A percentile compares a stretch with the other conserved stretches of the same genome.
These are phyloP conservation scores for Teunomyces gatunensis DNA, from an alignment of 805 yeast genomes.

Conservation along the genomic window DNA sequence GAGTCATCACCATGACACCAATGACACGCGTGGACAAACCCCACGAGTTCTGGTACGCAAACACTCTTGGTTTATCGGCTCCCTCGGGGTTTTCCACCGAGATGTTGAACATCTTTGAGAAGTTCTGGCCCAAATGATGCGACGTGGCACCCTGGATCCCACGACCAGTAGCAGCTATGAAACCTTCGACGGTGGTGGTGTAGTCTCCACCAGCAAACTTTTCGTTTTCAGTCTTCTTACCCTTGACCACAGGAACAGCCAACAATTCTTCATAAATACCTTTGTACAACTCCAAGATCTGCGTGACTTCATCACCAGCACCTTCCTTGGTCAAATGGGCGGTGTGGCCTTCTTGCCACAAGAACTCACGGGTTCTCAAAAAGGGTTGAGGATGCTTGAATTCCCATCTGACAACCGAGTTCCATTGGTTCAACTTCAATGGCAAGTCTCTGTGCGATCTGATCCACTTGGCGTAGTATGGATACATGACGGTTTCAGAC, in stretches of 20 bases:
- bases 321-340: slow-evolving; percentile 85
- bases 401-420: slow-evolving; percentile 99
- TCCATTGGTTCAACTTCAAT: slow-evolving; percentile 96
- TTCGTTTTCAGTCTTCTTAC: slow-evolving; percentile 94
- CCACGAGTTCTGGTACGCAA: slow-evolving; percentile 98
- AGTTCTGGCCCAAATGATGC: slow-evolving; percentile 96
- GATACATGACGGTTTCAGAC: slow-evolving; percentile 99
- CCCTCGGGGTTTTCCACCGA: slow-evolving; percentile 95
- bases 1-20: slow-evolving; percentile 99
- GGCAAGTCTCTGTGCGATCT: slow-evolving; percentile 98
- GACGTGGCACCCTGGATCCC: slow-evolving; percentile 99
- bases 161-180: slow-evolving; percentile 97
- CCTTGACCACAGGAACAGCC: slow-evolving; percentile 97
- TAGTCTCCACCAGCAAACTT: slow-evolving; percentile 97
- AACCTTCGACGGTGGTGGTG: slow-evolving; percentile 96
- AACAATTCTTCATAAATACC: slow-evolving; percentile 84
- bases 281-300: slow-evolving; percentile 83
- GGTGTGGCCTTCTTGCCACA: slow-evolving; percentile 99
- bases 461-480: slow-evolving; percentile 98
- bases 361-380: slow-evolving; percentile 95
- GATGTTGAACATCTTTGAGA: slow-evolving; percentile 97
- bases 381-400: slow-evolving; percentile 99
- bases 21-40: slow-evolving; percentile 97
- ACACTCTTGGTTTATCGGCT: slow-evolving; percentile 77
- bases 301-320: slow-evolving; percentile 79